These are phyloP conservation scores for Xanthoceras sorbifolium DNA, from an alignment of 345 rosid species.

Conservation along the genomic window DNA sequence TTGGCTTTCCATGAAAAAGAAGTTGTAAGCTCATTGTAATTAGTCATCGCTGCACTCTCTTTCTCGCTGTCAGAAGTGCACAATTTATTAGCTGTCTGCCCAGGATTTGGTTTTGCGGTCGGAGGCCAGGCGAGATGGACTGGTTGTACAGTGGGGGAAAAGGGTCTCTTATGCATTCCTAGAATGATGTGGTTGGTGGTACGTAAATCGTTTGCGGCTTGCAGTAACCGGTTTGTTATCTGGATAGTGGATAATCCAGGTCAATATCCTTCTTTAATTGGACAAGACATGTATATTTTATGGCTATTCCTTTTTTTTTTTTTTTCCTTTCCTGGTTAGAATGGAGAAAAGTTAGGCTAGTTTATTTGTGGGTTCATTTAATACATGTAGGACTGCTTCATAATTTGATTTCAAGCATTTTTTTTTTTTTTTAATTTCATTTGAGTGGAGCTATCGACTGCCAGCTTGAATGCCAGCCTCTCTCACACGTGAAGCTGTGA, in stretches of 20 bases:
- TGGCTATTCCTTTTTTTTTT: neutral
- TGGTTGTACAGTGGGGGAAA: constrained; percentile 5
- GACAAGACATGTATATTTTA: constrained; percentile 19
- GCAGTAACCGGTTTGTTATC: neutral
- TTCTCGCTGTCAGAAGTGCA: neutral
- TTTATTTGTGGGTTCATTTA: neutral
- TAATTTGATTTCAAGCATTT: neutral
- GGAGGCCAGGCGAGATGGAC: constrained; percentile 6
- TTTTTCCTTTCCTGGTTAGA: neutral
- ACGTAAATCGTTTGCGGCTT: neutral
- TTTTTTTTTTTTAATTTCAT: neutral
- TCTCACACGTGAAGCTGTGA: neutral
- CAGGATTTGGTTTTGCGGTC: neutral
- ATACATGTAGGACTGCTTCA: neutral
- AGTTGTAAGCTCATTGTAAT: constrained; percentile 41
- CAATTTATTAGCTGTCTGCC: neutral
- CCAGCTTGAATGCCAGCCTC: neutral
- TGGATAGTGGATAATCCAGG: neutral
- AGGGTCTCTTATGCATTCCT: neutral
- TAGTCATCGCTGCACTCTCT: constrained; percentile 22
- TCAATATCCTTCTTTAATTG: neutral
- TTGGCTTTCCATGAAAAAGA: constrained; percentile 15
- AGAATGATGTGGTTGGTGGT: neutral
- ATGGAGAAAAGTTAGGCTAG: neutral
- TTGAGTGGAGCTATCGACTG: neutral